Evolutionary conservation across 352 stramenopile genomes (phyloP).

Genomic region (Phytophthora pini): DNA sequence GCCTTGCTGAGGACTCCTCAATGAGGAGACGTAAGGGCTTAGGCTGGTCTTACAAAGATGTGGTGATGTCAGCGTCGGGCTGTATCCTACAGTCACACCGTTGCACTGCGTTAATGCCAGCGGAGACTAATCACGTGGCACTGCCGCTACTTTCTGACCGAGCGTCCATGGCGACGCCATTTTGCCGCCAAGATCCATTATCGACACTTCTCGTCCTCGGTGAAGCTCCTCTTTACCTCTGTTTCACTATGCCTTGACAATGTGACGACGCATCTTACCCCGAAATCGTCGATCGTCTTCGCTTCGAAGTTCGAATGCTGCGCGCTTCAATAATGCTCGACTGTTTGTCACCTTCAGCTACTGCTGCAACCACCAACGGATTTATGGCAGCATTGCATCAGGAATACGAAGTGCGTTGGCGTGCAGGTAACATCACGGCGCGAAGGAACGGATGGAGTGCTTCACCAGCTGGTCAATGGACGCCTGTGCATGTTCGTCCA

Average conservation of each 20-base stretch:
- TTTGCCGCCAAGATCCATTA: not conserved
- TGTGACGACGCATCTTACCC: not conserved
- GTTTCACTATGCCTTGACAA: not conserved
- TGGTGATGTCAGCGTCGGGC: slow-evolving; percentile 3
- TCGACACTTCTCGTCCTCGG: not conserved
- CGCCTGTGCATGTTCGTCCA: slow-evolving; percentile 2
- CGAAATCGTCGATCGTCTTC: slow-evolving; percentile 7
- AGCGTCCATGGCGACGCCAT: no score
- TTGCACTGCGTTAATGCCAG: not conserved
- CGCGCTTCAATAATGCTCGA: slow-evolving; percentile 8
- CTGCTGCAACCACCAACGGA: not conserved
- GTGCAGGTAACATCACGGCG: slow-evolving; percentile 5
- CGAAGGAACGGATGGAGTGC: not conserved
- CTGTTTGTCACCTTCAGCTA: not conserved
- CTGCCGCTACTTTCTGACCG: no score
- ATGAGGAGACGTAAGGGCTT: no score
- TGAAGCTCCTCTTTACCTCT: not conserved
- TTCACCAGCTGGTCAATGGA: slow-evolving; percentile 18
- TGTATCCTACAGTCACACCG: slow-evolving; percentile 11
- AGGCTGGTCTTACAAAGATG: slow-evolving; percentile 10
- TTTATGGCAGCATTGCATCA: slow-evolving; percentile 5
- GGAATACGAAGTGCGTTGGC: not conserved
- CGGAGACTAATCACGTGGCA: not conserved
- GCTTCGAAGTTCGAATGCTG: not conserved
- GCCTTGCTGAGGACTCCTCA: not conserved